Percentiles rank a stretch among this genome's conserved stretches.
Conservation (phyloP, 768 basidiomycete genomes). For the Boletus rufocinnamomeus region DNA sequence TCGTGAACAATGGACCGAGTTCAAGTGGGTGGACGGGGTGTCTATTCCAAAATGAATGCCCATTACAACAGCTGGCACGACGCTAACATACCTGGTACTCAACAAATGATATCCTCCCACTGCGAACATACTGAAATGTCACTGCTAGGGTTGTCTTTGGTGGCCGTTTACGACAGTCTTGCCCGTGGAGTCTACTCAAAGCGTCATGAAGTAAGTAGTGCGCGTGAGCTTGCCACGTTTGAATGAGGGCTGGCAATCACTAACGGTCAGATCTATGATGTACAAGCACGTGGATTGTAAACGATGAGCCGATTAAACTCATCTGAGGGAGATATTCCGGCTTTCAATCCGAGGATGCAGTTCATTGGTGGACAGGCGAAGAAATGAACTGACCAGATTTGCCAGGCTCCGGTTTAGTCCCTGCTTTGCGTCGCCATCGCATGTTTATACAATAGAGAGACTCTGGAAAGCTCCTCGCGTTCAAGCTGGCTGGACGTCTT, state of each 20-base stretch:
- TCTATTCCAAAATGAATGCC: conserved; percentile 1
- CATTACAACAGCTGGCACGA: background rate
- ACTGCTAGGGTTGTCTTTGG: background rate
- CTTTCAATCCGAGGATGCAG: background rate
- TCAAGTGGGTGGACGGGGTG: background rate
- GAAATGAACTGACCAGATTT: background rate
- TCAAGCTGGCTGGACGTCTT: background rate
- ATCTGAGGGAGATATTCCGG: background rate
- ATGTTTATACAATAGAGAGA: background rate
- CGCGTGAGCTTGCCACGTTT: background rate
- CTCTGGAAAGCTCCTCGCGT: no score
- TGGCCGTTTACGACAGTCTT: background rate
- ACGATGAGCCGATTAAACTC: background rate
- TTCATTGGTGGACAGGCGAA: background rate
- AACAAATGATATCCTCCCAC: background rate
- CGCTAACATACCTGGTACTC: background rate
- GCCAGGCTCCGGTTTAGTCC: no score
- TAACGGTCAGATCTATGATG: conserved; percentile 4
- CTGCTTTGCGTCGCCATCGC: background rate
- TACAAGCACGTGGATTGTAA: background rate
- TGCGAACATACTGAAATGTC: background rate
- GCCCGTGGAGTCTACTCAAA: background rate
- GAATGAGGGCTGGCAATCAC: background rate
- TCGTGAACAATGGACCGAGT: background rate
- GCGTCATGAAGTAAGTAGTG: background rate